Base-by-base conservation (phyloP, 352 stramenopile genomes). In the Pythium volutum region DNA sequence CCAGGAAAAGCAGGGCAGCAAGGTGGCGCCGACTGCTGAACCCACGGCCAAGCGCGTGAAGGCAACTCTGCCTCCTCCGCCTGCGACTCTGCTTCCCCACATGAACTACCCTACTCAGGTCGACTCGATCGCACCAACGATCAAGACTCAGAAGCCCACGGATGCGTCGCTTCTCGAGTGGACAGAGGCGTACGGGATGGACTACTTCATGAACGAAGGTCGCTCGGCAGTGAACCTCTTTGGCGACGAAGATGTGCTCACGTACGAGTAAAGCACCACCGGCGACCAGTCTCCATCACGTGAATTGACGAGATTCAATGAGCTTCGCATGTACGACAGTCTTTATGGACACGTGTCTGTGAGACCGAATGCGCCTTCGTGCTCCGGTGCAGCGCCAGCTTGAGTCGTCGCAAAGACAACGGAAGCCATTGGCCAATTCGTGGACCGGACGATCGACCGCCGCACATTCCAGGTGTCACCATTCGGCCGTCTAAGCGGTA, bases 81-180 rank as follows among this genome's bases (percentile, higher is more conserved):
- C 59, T n/a, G 33, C 65, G 3, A 64, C 65, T 0, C 14, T 71
- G 33, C 31, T 72, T 7, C 61, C 62, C 11, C 66, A 57, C 36
- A 73, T 73, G 20, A 68, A 42, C 23, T 66, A 58, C 25, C 59
- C 67, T 43, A 49, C 48, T 5, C 36, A 43, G 14, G 42, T 83
- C 42, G 77, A 87, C 15, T 51, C 66, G 11, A 68, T 75, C 11
- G 33, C 51, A 12, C 50, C 62, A 20, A 62, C 61, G 51, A 48
- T 59, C 4, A 89, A 87, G 70, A 53, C 60, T 10, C 64, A 73
- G 48, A 85, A 76, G 58, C 77, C 80, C 33, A 75, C 67, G 52
- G 79, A 91, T 29, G 84, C 89, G 69, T 80, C 80, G 22, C 59
- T 92, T 2, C 73, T 92, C 57, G 83, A 92, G 69, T 92, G 83